Percentiles rank a stretch among this genome's conserved stretches.
These are phyloP conservation scores for Leccinum olivaceopallidum DNA, from an alignment of 768 basidiomycete genomes.

Conservation along the genomic window DNA sequence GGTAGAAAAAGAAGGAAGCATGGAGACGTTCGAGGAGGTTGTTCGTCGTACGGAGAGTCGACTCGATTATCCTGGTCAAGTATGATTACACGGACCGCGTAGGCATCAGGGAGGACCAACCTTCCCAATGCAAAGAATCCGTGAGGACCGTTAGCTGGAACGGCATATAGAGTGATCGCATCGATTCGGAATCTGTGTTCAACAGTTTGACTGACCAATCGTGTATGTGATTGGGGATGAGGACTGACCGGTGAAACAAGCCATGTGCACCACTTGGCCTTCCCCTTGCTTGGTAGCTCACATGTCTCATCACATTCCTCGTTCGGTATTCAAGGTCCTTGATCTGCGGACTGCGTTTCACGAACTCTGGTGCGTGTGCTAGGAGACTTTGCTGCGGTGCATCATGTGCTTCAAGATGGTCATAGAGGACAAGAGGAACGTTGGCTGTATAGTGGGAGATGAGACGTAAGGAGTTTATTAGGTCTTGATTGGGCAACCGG, in stretches of 20 bases:
- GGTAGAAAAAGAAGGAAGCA: slow-evolving; percentile 97
- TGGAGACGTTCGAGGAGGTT: slow-evolving; percentile 96
- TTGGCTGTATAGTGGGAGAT: slow-evolving; percentile 74
- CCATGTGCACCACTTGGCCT: slow-evolving; percentile 87
- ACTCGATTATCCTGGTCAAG: slow-evolving; percentile 70
- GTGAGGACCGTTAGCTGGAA: slow-evolving; percentile 89
- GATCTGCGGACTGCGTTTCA: slow-evolving; percentile 45
- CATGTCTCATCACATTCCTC: slow-evolving; percentile 67
- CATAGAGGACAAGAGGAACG: slow-evolving; percentile 80
- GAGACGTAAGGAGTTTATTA: slow-evolving; percentile 77
- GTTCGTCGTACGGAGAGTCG: slow-evolving; percentile 85
- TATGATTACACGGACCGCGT: neutral
- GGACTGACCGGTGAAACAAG: slow-evolving; percentile 74
- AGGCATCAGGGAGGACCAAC: slow-evolving; percentile 42
- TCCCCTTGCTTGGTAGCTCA: slow-evolving; percentile 77
- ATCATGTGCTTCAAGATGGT: slow-evolving; percentile 60
- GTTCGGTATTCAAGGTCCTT: slow-evolving; percentile 58
- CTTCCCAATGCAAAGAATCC: slow-evolving; percentile 92
- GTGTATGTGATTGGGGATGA: slow-evolving; percentile 18
- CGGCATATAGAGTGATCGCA: slow-evolving; percentile 85
- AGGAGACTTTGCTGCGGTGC: slow-evolving; percentile 36
- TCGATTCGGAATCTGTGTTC: slow-evolving; percentile 83
- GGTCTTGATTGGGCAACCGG: slow-evolving; percentile 93
- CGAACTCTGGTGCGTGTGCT: slow-evolving; percentile 46
- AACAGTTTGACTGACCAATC: neutral